phyloP scores from a whole-genome alignment of 192 early-diverging fungal species.

The Rhizoclosmatium sp. region DNA sequence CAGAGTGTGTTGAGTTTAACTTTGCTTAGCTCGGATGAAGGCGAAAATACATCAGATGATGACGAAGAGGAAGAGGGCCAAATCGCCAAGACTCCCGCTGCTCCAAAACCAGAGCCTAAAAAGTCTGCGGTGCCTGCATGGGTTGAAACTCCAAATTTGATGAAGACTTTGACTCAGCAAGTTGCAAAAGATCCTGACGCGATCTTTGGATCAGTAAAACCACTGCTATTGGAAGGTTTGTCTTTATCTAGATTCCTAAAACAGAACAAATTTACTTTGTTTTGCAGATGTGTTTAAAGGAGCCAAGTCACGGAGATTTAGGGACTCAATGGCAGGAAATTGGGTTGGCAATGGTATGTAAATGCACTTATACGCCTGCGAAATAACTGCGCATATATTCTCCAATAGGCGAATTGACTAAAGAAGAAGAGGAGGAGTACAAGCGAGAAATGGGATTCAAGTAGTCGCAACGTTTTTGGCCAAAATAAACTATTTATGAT shows the following conservation, averaged over 20 bases:
- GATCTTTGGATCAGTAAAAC: conserved; percentile 43
- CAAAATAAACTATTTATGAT: conserved; percentile 3
- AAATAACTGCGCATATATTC: neutral
- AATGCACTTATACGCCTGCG: neutral
- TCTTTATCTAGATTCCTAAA: conserved; percentile 3
- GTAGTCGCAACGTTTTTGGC: conserved; percentile 2
- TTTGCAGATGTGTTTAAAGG: conserved; percentile 38
- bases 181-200: conserved; percentile 33
- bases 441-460: conserved; percentile 43
- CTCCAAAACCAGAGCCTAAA: conserved; percentile 1
- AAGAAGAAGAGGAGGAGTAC: conserved; percentile 41
- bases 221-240: conserved; percentile 38
- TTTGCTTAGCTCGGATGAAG: conserved; percentile 33
- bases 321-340: conserved; percentile 42
- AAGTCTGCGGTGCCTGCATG: conserved; percentile 34
- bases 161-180: conserved; percentile 34
- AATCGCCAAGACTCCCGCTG: neutral
- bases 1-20: conserved; percentile 11
- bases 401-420: conserved; percentile 21
- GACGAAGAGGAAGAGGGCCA: conserved; percentile 7
- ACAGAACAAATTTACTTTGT: neutral
- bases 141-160: conserved; percentile 41
- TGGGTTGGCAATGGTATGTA: conserved; percentile 33
- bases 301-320: conserved; percentile 19
- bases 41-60: conserved; percentile 15